Evolutionary conservation across 1,139 yeast species (phyloP).

Genomic region (Blastobotrys arbuscula): DNA sequence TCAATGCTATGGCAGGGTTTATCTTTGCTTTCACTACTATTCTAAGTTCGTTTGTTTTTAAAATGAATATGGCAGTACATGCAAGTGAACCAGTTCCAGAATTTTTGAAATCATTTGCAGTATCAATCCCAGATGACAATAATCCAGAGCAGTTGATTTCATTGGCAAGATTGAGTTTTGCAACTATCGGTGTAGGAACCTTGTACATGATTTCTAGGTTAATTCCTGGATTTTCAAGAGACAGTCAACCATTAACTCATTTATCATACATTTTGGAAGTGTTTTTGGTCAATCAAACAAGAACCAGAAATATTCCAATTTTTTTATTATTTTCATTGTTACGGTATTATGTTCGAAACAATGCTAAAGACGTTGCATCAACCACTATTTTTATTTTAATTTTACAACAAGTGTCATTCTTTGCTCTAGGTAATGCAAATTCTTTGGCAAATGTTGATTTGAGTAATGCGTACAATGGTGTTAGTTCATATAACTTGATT

Average conservation of each 20-base stretch:
- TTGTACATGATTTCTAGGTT: conserved; percentile 26
- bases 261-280: conserved; percentile 45
- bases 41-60: conserved; percentile 48
- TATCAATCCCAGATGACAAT: conserved; percentile 23
- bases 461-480: conserved; percentile 88
- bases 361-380: conserved; percentile 21
- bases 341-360: conserved; percentile 21
- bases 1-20: conserved; percentile 35
- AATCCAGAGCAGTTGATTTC: conserved; percentile 22
- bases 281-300: conserved; percentile 63
- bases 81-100: conserved; percentile 50
- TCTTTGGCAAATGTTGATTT: conserved; percentile 87
- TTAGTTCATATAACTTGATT: conserved; percentile 59
- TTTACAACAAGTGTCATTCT: conserved; percentile 72
- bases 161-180: conserved; percentile 30
- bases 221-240: conserved; percentile 15
- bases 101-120: conserved; percentile 30
- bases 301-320: conserved; percentile 63
- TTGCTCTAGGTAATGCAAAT: conserved; percentile 86
- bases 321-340: conserved; percentile 46
- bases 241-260: conserved; percentile 37
- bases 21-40: conserved; percentile 39
- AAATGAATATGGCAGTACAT: conserved; percentile 48
- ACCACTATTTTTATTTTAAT: conserved; percentile 30
- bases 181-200: conserved; percentile 26